Evolutionary conservation across 1,284 basidiomycete genomes (phyloP).

Genomic region (Melampsora larici-populina): DNA sequence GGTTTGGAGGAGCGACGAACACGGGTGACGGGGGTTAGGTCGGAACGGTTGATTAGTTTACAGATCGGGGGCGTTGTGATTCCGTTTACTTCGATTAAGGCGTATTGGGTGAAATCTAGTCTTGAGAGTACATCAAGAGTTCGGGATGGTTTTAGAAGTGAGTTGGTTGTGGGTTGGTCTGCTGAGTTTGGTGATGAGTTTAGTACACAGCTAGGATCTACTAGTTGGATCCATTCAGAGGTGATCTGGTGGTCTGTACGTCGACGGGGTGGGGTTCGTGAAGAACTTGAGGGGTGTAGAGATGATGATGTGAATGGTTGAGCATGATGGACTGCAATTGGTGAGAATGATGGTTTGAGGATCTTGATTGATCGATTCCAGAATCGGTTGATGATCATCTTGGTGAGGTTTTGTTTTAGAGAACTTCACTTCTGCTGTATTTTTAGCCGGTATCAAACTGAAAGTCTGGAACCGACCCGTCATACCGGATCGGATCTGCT

Average conservation of each 20-base stretch:
- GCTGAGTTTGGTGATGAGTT: not conserved
- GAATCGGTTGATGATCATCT: too few relatives aligned
- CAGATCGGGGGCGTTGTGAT: constrained; percentile 25
- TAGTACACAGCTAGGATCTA: constrained; percentile 21
- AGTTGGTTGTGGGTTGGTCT: not conserved
- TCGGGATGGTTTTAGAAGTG: constrained; percentile 21
- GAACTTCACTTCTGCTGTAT: too few relatives aligned
- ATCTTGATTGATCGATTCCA: too few relatives aligned
- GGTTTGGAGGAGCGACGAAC: not conserved
- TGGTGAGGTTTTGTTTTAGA: too few relatives aligned
- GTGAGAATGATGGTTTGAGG: too few relatives aligned
- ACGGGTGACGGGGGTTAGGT: constrained; percentile 17
- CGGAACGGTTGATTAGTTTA: constrained; percentile 28
- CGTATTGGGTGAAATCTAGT: constrained; percentile 38
- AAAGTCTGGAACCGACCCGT: too few relatives aligned
- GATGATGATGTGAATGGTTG: too few relatives aligned
- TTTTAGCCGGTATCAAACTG: too few relatives aligned
- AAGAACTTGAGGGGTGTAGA: too few relatives aligned
- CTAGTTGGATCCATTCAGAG: constrained; percentile 42
- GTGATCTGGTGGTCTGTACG: constrained; percentile 28
- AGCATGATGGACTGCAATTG: too few relatives aligned
- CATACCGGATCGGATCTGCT: too few relatives aligned
- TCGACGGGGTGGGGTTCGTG: too few relatives aligned
- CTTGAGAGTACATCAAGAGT: constrained; percentile 27
- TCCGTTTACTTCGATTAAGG: constrained; percentile 25